Percentiles rank a stretch among this genome's conserved stretches.
These are phyloP conservation scores for Puccinia polysora DNA, from an alignment of 1,284 basidiomycete species.

Conservation along the genomic window DNA sequence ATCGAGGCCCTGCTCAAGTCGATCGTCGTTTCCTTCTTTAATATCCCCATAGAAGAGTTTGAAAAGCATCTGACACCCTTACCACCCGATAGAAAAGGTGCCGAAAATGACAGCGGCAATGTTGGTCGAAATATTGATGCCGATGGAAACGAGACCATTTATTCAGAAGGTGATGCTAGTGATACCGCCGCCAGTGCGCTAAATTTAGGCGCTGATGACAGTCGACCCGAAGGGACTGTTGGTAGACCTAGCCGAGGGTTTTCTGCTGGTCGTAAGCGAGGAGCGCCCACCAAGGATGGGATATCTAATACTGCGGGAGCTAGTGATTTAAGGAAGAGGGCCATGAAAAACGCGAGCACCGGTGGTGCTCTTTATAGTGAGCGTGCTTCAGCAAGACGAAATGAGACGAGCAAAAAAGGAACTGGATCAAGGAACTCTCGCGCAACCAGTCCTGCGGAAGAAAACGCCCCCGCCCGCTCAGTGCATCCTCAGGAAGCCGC, in stretches of 20 bases:
- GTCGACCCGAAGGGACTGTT: slow-evolving; percentile 26
- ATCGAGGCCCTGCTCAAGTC: slow-evolving; percentile 37
- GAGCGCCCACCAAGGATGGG: slow-evolving; percentile 18
- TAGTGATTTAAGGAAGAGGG: slow-evolving; percentile 39
- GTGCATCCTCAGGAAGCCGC: not conserved
- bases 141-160: slow-evolving; percentile 31
- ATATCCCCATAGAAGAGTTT: slow-evolving; percentile 35
- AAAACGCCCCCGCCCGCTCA: not conserved
- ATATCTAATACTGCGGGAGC: not conserved
- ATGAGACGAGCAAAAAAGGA: slow-evolving; percentile 24
- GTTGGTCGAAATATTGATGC: slow-evolving; percentile 19
- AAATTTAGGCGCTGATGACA: slow-evolving; percentile 12
- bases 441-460: slow-evolving; percentile 14
- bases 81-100: slow-evolving; percentile 40
- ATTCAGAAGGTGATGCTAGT: slow-evolving; percentile 36
- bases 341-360: slow-evolving; percentile 40
- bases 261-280: slow-evolving; percentile 23
- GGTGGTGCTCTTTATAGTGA: slow-evolving; percentile 25
- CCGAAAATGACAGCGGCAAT: slow-evolving; percentile 12
- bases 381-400: slow-evolving; percentile 35
- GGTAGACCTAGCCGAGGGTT: slow-evolving; percentile 13
- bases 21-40: slow-evolving; percentile 27
- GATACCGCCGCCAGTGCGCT: slow-evolving; percentile 25
- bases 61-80: slow-evolving; percentile 42
- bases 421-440: not conserved